Evolutionary conservation across 345 rosid genomes (phyloP), one percentile per base, ranked within the genome.

Genomic region (Luvunga scandens): DNA sequence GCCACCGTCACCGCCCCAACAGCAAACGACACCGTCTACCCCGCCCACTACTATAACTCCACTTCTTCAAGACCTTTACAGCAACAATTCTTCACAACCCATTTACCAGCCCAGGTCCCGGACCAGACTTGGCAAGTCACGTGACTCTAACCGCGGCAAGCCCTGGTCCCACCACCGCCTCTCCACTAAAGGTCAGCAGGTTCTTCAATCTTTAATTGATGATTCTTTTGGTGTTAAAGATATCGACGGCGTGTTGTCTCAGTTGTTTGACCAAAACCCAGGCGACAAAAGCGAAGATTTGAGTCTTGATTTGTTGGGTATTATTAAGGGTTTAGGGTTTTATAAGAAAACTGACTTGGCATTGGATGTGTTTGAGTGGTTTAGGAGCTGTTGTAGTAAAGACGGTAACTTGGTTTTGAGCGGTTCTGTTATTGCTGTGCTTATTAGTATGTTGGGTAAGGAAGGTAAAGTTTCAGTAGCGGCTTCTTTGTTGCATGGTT

Each of bases 281-380:
- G 67, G 53, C 66, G 78, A 55, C 6, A 79, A 77, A 45, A 30
- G 53, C 6, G 83, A 72, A 24, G 19, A 78, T 72, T 69, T 88
- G 39, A 74, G 92, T 31, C 21, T 61, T 71, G 96, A 92, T 60
- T 80, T 91, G 42, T 77, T 92, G 67, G 97, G 91, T 38, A 79
- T 96, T 71, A 86, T 96, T 8, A 90, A 90, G 84, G 92, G 93
- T 81, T 92, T 96, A 81, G 94, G 92, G 74, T 92, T 85, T 81
- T 78, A 89, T 78, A 89, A 87, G 89, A 96, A 86, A 66, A 65
- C 75, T 36, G 93, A 89, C 81, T 72, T 88, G 86, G 97, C 97
- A 16, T 74, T 91, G 74, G 57, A 83, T 70, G 94, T 87, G 77
- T 90, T 96, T 82, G 91, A 90, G 66, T 96, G 98, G 97, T 85